Evolutionary conservation across 352 stramenopile genomes (phyloP).

Genomic region (Globisporangium splendens): DNA sequence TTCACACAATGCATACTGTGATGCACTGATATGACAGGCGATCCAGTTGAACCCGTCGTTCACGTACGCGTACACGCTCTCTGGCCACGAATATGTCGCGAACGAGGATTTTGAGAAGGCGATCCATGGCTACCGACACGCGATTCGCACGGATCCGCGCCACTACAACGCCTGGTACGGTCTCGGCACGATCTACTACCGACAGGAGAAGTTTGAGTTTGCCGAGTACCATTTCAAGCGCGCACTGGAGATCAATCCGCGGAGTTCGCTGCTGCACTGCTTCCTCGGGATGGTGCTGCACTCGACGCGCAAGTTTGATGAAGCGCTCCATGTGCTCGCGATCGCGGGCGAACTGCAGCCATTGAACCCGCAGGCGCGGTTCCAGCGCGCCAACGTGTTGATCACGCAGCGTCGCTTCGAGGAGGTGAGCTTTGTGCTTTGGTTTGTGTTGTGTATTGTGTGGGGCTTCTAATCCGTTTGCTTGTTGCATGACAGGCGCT

Average conservation of each 20-base stretch:
- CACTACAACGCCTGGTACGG: conserved; percentile 94
- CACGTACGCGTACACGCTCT: conserved; percentile 97
- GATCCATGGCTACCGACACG: conserved; percentile 93
- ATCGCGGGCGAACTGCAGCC: conserved; percentile 89
- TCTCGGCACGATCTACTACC: conserved; percentile 94
- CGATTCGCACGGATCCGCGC: conserved; percentile 89
- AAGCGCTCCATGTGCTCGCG: conserved; percentile 89
- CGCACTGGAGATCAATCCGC: conserved; percentile 92
- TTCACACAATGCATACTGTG: not conserved
- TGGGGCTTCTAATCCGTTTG: not conserved
- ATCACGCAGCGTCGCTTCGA: conserved; percentile 89
- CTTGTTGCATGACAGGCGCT: conserved; percentile 51
- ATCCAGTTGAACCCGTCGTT: conserved; percentile 94
- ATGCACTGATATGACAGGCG: conserved; percentile 28
- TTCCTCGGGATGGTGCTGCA: conserved; percentile 95
- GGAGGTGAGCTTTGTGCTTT: conserved; percentile 44
- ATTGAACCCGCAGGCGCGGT: conserved; percentile 91
- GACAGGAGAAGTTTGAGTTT: conserved; percentile 97
- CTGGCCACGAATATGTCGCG: conserved; percentile 95
- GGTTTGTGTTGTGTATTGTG: too few species aligned
- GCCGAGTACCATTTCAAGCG: conserved; percentile 96
- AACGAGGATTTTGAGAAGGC: conserved; percentile 99
- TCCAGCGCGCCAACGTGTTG: conserved; percentile 94
- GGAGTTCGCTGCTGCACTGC: conserved; percentile 93
- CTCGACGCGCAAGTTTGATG: conserved; percentile 84